These are phyloP conservation scores for Ganoderma resinaceum DNA, from an alignment of 1,284 basidiomycete species.

Conservation along the genomic window DNA sequence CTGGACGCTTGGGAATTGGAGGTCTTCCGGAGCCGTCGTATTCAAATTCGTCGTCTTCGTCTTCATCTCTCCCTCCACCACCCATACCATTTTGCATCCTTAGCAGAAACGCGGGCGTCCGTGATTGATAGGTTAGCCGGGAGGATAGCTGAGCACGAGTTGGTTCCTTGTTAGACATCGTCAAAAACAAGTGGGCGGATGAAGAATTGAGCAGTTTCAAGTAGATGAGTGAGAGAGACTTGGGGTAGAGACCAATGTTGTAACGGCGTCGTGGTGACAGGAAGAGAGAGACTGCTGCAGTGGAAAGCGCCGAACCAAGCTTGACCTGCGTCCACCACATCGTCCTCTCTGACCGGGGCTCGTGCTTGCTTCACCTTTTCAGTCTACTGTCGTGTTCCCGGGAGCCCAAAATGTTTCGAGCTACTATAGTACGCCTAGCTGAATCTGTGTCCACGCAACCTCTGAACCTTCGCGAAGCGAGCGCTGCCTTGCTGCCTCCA, in stretches of 20 bases:
- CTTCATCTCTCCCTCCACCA: slow-evolving; percentile 32
- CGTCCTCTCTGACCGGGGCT: not conserved
- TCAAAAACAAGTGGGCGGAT: not conserved
- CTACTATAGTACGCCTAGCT: slow-evolving; percentile 62
- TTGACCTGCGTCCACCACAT: slow-evolving; percentile 5
- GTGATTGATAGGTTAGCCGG: slow-evolving; percentile 37
- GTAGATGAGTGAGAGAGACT: not conserved
- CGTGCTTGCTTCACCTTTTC: not conserved
- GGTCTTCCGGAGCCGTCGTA: slow-evolving; percentile 71
- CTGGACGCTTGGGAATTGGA: slow-evolving; percentile 75
- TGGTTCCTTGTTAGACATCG: slow-evolving; percentile 40
- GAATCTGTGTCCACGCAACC: slow-evolving; percentile 68
- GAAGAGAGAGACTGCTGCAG: not conserved
- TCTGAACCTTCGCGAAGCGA: slow-evolving; percentile 70
- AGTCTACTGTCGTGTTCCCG: not conserved
- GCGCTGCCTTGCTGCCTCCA: slow-evolving; percentile 80
- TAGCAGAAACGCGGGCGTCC: slow-evolving; percentile 39
- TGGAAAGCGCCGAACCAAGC: not conserved
- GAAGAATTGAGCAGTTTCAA: not conserved
- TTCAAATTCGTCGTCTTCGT: slow-evolving; percentile 44
- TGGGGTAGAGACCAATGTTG: not conserved
- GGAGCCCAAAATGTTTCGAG: slow-evolving; percentile 47
- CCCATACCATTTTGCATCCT: slow-evolving; percentile 35
- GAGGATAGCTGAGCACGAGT: slow-evolving; percentile 41
- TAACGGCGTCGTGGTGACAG: not conserved